A percentile compares a stretch with the other conserved stretches of the same genome.
phyloP scores from a whole-genome alignment of 116 monocot species.

The Cymodocea nodosa region DNA sequence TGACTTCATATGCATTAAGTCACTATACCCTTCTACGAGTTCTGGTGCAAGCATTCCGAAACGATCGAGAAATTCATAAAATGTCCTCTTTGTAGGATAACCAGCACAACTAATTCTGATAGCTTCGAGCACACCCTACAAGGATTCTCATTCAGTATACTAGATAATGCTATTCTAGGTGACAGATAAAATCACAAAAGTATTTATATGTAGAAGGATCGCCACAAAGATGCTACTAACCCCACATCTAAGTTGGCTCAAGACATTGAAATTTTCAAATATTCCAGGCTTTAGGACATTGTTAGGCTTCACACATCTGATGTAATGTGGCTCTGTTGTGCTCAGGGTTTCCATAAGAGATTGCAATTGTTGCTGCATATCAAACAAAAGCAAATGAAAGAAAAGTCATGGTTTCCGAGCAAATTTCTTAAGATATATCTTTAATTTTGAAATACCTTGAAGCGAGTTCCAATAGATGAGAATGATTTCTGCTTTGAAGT shows the following conservation, averaged over 20 bases:
- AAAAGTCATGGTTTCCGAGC: not conserved
- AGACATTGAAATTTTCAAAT: constrained; percentile 91
- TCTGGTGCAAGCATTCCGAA: constrained; percentile 97
- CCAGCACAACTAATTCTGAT: constrained; percentile 99
- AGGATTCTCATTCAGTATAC: not conserved
- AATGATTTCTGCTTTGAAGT: constrained; percentile 89
- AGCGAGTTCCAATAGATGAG: constrained; percentile 94
- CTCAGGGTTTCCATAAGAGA: constrained; percentile 92
- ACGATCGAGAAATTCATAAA: constrained; percentile 95
- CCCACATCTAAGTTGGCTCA: constrained; percentile 92
- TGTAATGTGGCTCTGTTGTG: constrained; percentile 98
- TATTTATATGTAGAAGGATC: not conserved
- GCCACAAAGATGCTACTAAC: constrained; percentile 27
- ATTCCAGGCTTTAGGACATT: constrained; percentile 75
- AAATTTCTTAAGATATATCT: not conserved
- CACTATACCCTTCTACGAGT: constrained; percentile 57
- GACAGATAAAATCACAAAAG: not conserved
- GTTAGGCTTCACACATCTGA: constrained; percentile 97
- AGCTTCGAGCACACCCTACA: constrained; percentile 97
- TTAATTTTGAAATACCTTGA: constrained; percentile 49
- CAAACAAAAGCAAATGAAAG: not conserved
- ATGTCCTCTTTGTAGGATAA: constrained; percentile 95
- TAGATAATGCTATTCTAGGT: not conserved
- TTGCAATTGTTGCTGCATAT: constrained; percentile 96
- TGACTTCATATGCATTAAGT: constrained; percentile 1